A percentile compares a stretch with the other conserved stretches of the same genome.
These are phyloP conservation scores for Blastobotrys serpentis DNA, from an alignment of 1,139 yeast genomes.

Conservation along the genomic window DNA sequence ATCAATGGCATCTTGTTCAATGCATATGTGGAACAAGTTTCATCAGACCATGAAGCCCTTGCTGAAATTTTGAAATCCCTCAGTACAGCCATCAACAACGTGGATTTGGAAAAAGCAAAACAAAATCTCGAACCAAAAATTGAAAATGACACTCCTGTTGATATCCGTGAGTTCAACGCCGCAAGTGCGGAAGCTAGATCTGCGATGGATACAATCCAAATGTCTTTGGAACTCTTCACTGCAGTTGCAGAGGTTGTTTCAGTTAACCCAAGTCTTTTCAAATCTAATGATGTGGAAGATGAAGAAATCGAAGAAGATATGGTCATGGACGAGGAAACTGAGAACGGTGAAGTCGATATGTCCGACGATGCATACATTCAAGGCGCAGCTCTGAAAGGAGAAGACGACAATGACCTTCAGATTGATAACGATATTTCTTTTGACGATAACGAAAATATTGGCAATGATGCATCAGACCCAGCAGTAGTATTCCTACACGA, in stretches of 20 bases:
- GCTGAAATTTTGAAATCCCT: constrained; percentile 30
- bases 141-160: constrained; percentile 46
- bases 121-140: constrained; percentile 38
- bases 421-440: constrained; percentile 17
- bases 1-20: constrained; percentile 32
- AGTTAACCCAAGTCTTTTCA: constrained; percentile 31
- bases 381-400: constrained; percentile 15
- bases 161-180: constrained; percentile 43
- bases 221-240: constrained; percentile 70
- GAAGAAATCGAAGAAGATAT: constrained; percentile 23
- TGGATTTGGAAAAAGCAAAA: constrained; percentile 47
- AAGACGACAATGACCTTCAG: constrained; percentile 22
- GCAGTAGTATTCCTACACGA: constrained; percentile 21
- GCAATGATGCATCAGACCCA: constrained; percentile 16
- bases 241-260: constrained; percentile 64
- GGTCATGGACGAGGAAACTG: constrained; percentile 20
- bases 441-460: constrained; percentile 14
- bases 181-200: constrained; percentile 49
- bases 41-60: constrained; percentile 17
- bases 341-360: constrained; percentile 18
- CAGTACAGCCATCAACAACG: constrained; percentile 28
- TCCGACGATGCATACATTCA: constrained; percentile 4
- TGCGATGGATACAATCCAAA: constrained; percentile 60
- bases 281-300: constrained; percentile 19
- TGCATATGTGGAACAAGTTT: constrained; percentile 24